Evolutionary conservation across 495 filamentous ascomycete species (phyloP), one percentile per base, ranked within the genome.

Genomic region (Rostrohypoxylon terebratum): DNA sequence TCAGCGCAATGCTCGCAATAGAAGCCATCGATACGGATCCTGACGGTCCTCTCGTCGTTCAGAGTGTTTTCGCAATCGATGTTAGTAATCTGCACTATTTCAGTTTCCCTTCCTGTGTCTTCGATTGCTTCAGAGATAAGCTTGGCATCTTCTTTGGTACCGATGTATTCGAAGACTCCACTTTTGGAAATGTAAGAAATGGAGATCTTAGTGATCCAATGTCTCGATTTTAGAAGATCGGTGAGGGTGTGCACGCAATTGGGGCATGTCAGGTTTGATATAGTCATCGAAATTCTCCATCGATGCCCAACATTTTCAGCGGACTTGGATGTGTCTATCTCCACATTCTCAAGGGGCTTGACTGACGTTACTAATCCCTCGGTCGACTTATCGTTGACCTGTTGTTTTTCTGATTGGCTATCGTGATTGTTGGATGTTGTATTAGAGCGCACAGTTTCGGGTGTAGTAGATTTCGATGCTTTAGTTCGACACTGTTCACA

Each of bases 191-290:
- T 82, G 0, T 95, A 81, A 75, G 91, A 93, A 48, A 97, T 85
- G 5, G 85, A 84, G 20, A 90, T 87, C 42, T 86, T 83, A 36
- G 82, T 83, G 16, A 96, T 82, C 81, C 89, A 96, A 8, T 85
- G 72, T 33, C 87, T 82, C 63, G 88, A 85, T 61, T 90, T 82
- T 36, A 97, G 71, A 5, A 87, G 88, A 25, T 87, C 79, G 13
- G 87, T 91, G 71, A 97, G 87, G 47, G 81, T 82, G 44, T 86
- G 88, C 11, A 88, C 85, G 76, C 94, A 97, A 3, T 91, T 85
- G 20, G 88, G 88, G 76, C 94, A 97, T 5, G 91, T 96, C 92
- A 97, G 96, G 13, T 93, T 93, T 23, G 86, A 89, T 59, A 97
- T 90, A 5, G 90, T 87, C 66, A 93, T 83, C 1, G 89, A 88